Evolutionary conservation across 2,329 filamentous ascomycete species (phyloP).

Genomic region (Hypoxylon sp.): DNA sequence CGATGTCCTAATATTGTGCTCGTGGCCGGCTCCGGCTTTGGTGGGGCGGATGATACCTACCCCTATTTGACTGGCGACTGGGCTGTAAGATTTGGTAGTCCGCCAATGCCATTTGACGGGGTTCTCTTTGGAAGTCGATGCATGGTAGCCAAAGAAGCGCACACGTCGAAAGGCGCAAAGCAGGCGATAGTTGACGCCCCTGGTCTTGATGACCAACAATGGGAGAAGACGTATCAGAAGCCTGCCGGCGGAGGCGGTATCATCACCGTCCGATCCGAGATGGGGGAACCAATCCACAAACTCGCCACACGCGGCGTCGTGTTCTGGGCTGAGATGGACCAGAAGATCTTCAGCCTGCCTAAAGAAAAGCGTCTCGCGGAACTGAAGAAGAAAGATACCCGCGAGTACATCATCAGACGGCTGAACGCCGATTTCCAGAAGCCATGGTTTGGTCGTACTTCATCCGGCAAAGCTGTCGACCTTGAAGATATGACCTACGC

Average conservation of each 20-base stretch:
- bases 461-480: slow-evolving; percentile 59
- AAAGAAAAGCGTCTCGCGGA: slow-evolving; percentile 57
- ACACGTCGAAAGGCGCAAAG: slow-evolving; percentile 61
- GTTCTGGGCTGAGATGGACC: slow-evolving; percentile 58
- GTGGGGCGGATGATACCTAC: slow-evolving; percentile 62
- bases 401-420: slow-evolving; percentile 61
- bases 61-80: slow-evolving; percentile 63
- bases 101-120: slow-evolving; percentile 64
- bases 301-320: slow-evolving; percentile 56
- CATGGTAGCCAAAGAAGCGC: slow-evolving; percentile 63
- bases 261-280: slow-evolving; percentile 54
- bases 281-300: slow-evolving; percentile 59
- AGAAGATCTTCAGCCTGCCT: slow-evolving; percentile 51
- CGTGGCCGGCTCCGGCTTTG: slow-evolving; percentile 64
- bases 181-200: slow-evolving; percentile 60
- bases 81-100: slow-evolving; percentile 60
- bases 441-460: slow-evolving; percentile 63
- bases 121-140: slow-evolving; percentile 62
- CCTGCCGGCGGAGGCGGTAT: slow-evolving; percentile 48
- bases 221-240: slow-evolving; percentile 62
- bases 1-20: slow-evolving; percentile 63
- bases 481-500: slow-evolving; percentile 64
- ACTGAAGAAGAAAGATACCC: slow-evolving; percentile 57
- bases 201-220: slow-evolving; percentile 60
- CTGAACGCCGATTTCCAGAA: slow-evolving; percentile 65